phyloP scores from a whole-genome alignment of 805 yeast species.

The Metschnikowia drakensbergensis region DNA sequence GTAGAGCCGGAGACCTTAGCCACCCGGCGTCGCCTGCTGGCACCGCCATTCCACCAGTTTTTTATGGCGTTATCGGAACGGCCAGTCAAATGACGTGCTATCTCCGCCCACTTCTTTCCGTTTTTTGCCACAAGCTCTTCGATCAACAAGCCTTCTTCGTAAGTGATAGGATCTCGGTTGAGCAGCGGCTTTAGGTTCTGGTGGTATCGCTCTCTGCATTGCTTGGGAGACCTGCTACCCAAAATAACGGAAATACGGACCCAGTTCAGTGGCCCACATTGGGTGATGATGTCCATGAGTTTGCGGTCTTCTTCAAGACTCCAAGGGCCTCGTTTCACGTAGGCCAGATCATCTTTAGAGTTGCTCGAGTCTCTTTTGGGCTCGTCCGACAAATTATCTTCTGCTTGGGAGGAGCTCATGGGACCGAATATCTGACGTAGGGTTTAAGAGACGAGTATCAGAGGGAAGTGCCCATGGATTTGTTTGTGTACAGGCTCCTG shows the following conservation, averaged over 20 bases:
- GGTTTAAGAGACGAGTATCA: background rate
- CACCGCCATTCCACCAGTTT: constrained; percentile 97
- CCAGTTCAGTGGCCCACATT: constrained; percentile 84
- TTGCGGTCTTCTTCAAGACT: constrained; percentile 77
- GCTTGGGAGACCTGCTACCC: constrained; percentile 82
- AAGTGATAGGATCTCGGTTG: constrained; percentile 76
- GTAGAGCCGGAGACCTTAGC: constrained; percentile 12
- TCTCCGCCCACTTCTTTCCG: constrained; percentile 94
- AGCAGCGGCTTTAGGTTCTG: constrained; percentile 85
- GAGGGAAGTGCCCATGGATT: background rate
- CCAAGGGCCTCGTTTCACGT: constrained; percentile 78
- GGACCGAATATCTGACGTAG: background rate
- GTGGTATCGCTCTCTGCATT: constrained; percentile 87
- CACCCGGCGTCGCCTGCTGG: constrained; percentile 69
- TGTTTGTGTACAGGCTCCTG: background rate
- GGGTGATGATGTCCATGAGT: constrained; percentile 61
- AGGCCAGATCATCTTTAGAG: constrained; percentile 10
- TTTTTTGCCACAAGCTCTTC: constrained; percentile 73
- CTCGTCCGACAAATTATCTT: constrained; percentile 2
- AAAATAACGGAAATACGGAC: constrained; percentile 73
- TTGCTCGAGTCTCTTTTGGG: background rate
- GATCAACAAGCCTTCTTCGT: constrained; percentile 78
- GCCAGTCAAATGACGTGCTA: constrained; percentile 82
- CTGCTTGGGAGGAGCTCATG: background rate
- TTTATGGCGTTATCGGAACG: constrained; percentile 88